Percentiles rank a stretch among this genome's conserved stretches.
Evolutionary conservation across 768 basidiomycete genomes (phyloP).

Genomic region (Boletus huronensis): DNA sequence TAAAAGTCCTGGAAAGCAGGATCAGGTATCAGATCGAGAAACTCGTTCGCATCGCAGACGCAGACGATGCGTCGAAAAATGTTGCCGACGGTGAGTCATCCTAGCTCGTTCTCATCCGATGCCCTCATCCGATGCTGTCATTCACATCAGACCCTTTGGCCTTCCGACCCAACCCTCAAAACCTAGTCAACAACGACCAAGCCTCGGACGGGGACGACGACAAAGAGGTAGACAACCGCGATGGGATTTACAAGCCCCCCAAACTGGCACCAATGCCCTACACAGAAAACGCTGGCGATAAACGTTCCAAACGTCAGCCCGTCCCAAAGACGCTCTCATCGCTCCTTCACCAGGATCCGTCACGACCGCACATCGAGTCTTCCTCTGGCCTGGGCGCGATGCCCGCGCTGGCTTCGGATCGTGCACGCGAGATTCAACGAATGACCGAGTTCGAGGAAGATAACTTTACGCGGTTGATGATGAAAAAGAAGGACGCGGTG

Average conservation of each 20-base stretch:
- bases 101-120: not conserved
- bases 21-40: slow-evolving; percentile 98
- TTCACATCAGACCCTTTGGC: slow-evolving; percentile 72
- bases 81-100: slow-evolving; percentile 55
- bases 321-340: slow-evolving; percentile 62
- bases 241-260: slow-evolving; percentile 79
- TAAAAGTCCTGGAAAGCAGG: slow-evolving; percentile 76
- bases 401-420: slow-evolving; percentile 52
- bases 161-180: slow-evolving; percentile 87
- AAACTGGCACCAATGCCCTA: slow-evolving; percentile 89
- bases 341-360: slow-evolving; percentile 48
- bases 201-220: slow-evolving; percentile 23
- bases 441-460: slow-evolving; percentile 92
- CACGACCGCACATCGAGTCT: slow-evolving; percentile 66
- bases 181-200: slow-evolving; percentile 50
- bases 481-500: slow-evolving; percentile 83
- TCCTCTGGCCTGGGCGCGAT: slow-evolving; percentile 68
- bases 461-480: slow-evolving; percentile 85
- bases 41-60: slow-evolving; percentile 72
- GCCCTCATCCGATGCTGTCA: not conserved
- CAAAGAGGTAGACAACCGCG: slow-evolving; percentile 24
- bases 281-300: slow-evolving; percentile 50
- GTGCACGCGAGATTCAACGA: slow-evolving; percentile 74
- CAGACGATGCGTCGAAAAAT: slow-evolving; percentile 52
- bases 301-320: slow-evolving; percentile 45